Evolutionary conservation across 768 basidiomycete genomes (phyloP), one percentile per base, ranked within the genome.

Genomic region (Gyrodon lividus): DNA sequence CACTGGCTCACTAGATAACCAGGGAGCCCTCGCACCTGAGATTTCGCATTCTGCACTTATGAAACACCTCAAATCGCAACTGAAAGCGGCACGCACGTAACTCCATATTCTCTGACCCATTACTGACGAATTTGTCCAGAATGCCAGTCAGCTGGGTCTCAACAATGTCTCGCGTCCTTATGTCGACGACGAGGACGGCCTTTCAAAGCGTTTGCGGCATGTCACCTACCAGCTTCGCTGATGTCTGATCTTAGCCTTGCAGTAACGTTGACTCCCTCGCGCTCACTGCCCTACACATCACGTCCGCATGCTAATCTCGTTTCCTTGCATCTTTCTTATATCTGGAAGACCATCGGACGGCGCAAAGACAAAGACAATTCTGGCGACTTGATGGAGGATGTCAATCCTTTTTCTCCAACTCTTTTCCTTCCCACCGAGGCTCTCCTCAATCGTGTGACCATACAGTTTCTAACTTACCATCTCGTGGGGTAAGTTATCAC

Each of bases 61-160:
- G 7, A 65, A 59, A 31, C 77, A 82, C 61, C 67, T 88, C 3
- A 65, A 74, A 16, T 67, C 70, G 37, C 83, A 79, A 60, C 65
- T 90, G 28, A 73, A 70, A 59, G 58, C 66, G 72, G 86, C 78
- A 70, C 46, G 70, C 49, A 52, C 20, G 30, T 7, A 45, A 6
- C 14, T 13, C 34, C 24, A 23, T 33, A 44, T 31, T 48, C 49
- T 38, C 46, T 48, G 26, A 48, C 20, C 38, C 37, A 35, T 56
- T 34, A 23, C 57, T 61, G 48, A 63, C 37, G 8, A 37, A 34
- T 34, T 45, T 42, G 26, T 51, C 50, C 59, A 90, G 87, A 89
- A 90, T 64, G 71, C 80, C 17, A 56, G 61, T 35, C 74, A 75
- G 51, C 76, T 89, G 10, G 84, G 82, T 33, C 68, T 89, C 46